Evolutionary conservation across 495 filamentous ascomycete genomes (phyloP), one percentile per base, ranked within the genome.

Genomic region (Podospora bellae-mahoneyi): DNA sequence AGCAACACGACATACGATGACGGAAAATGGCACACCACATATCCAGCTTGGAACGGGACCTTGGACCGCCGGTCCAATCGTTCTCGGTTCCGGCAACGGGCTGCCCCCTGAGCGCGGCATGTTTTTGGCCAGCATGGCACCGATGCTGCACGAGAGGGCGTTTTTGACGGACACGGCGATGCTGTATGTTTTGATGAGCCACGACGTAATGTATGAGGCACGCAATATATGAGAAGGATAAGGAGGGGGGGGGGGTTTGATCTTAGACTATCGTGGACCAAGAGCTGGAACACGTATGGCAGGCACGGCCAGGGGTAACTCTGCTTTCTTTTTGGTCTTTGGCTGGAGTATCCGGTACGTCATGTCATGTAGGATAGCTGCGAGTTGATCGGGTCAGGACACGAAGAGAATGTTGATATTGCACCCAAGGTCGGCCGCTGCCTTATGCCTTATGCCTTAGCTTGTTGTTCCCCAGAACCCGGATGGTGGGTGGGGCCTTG

Each of bases 11-110:
- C 68, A 20, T 72, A 78, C 23, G 75, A 78, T 44, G 66, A 78
- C 32, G 77, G 78, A 26, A 69, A 64, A 15, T 80, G 78, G 80
- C 79, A 82, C 66, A 78, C 80, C 23, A 70, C 76, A 9, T 81
- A 81, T 63, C 76, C 77, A 34, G 48, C 76, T 6, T 80, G 80
- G 80, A 81, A 80, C 56, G 74, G 72, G 16, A 81, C 78, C 19
- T 58, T 75, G 20, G 23, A 18, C 16, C 69, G 66, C 20, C 64
- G 67, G 10, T 64, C 32, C 10, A 66, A 70, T 48, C 68, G 71
- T 16, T 67, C 56, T 19, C 64, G 67, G 57, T 62, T 23, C 65
- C 19, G 27, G 58, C 62, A 20, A 20, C 27, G 34, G 18, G 23
- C 15, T 30, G 39, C 55, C 4, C 30, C 13, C 55, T 58, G 55